Percentiles rank a stretch among this genome's conserved stretches.
Evolutionary conservation across 2,329 filamentous ascomycete genomes (phyloP).

Genomic region (Pseudogymnoascus sp.): DNA sequence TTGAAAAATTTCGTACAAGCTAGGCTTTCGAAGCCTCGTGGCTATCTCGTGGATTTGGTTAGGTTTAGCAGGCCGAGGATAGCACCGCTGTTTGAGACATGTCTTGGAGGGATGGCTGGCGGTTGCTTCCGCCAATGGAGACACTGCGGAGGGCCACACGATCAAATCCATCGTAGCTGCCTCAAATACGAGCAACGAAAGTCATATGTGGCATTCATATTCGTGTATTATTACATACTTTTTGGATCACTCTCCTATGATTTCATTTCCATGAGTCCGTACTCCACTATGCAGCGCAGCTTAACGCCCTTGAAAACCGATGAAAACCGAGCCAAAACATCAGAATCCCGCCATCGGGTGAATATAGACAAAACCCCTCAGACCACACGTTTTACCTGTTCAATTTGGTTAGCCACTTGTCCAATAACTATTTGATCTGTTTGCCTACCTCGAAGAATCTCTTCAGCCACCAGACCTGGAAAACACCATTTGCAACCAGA

Average conservation of each 20-base stretch:
- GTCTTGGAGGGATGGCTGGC: background rate
- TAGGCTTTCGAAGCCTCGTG: background rate
- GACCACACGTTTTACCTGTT: constrained; percentile 9
- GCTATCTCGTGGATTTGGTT: background rate
- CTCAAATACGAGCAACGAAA: background rate
- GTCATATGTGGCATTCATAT: constrained; percentile 8
- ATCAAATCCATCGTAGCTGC: background rate
- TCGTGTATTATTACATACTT: constrained; percentile 8
- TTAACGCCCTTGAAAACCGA: constrained; percentile 7
- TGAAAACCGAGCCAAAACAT: constrained; percentile 3
- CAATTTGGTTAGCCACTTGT: background rate
- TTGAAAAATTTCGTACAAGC: background rate
- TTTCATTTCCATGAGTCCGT: constrained; percentile 9
- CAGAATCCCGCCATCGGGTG: background rate
- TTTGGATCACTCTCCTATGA: constrained; percentile 4
- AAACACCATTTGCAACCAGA: constrained; percentile 82
- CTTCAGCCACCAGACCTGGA: constrained; percentile 99
- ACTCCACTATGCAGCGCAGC: constrained; percentile 9
- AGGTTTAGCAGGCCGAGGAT: background rate
- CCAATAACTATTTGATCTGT: background rate
- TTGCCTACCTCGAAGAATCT: constrained; percentile 78
- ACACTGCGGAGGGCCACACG: background rate
- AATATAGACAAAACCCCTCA: constrained; percentile 5
- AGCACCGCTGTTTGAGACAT: background rate
- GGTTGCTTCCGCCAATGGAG: background rate